Evolutionary conservation across 129 eudicot species (phyloP).

Genomic region (Kitagawia praeruptora): DNA sequence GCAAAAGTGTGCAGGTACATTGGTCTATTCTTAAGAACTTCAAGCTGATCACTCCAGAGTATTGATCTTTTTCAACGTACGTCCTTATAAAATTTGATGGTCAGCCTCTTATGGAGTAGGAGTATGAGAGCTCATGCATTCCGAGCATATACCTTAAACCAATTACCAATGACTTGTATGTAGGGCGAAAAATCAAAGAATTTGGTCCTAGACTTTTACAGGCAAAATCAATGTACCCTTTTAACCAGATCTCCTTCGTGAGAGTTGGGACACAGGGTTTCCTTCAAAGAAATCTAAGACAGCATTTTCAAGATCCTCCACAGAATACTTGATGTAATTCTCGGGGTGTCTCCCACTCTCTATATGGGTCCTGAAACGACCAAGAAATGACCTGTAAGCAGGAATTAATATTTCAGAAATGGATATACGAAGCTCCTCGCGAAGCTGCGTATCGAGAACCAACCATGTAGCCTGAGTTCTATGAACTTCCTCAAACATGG

Average conservation of each 20-base stretch:
- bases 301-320: constrained; percentile 52
- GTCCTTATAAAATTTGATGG: not conserved
- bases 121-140: constrained; percentile 15
- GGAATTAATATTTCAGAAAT: constrained; percentile 39
- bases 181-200: constrained; percentile 51
- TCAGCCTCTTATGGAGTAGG: not conserved
- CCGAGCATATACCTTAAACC: constrained; percentile 18
- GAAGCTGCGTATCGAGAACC: constrained; percentile 41
- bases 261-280: constrained; percentile 28
- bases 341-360: constrained; percentile 51
- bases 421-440: constrained; percentile 48
- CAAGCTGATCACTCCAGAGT: constrained; percentile 3
- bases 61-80: constrained; percentile 17
- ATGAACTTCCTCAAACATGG: constrained; percentile 54
- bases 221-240: constrained; percentile 8
- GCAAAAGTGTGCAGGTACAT: constrained; percentile 20
- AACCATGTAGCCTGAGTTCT: constrained; percentile 52
- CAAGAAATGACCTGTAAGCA: constrained; percentile 52
- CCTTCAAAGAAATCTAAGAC: constrained; percentile 62
- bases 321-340: constrained; percentile 52
- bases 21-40: constrained; percentile 13
- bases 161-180: constrained; percentile 33
- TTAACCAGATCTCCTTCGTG: constrained; percentile 34
- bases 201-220: constrained; percentile 37
- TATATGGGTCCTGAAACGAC: constrained; percentile 41